Evolutionary conservation across 768 basidiomycete species (phyloP).

Genomic region (Saitozyma podzolica): DNA sequence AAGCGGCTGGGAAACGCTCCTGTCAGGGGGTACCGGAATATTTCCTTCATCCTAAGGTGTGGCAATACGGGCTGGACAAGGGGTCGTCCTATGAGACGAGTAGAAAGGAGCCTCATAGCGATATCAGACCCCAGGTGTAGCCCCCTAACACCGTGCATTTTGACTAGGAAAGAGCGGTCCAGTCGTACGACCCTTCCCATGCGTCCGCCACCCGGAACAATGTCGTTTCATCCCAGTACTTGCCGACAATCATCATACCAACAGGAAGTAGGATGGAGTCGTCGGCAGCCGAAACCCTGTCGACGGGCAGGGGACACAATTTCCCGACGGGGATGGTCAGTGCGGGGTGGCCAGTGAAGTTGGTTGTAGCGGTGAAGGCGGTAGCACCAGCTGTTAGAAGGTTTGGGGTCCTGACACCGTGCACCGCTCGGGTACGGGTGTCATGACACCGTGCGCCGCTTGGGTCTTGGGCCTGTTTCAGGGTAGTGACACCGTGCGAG

Average conservation of each 20-base stretch:
- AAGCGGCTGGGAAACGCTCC: too few relatives aligned
- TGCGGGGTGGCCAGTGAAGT: slow-evolving; percentile 55
- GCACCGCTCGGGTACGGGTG: too few relatives aligned
- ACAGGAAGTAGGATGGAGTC: slow-evolving; percentile 50
- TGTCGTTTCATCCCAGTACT: slow-evolving; percentile 34
- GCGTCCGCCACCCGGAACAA: slow-evolving; percentile 31
- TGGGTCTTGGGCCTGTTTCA: too few relatives aligned
- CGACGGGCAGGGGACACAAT: slow-evolving; percentile 52
- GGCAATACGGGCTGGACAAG: too few relatives aligned
- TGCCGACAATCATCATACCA: slow-evolving; percentile 56
- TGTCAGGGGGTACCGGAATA: too few relatives aligned
- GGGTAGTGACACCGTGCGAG: too few relatives aligned
- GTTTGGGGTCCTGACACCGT: too few relatives aligned
- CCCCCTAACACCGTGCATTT: not conserved
- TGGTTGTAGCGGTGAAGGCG: slow-evolving; percentile 39
- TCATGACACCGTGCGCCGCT: too few relatives aligned
- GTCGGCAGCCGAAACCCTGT: slow-evolving; percentile 23
- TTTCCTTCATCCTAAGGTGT: too few relatives aligned
- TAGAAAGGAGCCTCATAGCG: too few relatives aligned
- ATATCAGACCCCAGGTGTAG: too few relatives aligned
- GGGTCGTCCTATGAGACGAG: too few relatives aligned
- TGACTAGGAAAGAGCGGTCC: slow-evolving; percentile 4
- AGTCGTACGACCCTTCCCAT: slow-evolving; percentile 19
- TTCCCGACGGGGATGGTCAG: slow-evolving; percentile 57
- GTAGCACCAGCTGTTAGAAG: slow-evolving; percentile 29